These are phyloP conservation scores for Canna indica DNA, from an alignment of 176 grass and related monocot species.

Conservation along the genomic window DNA sequence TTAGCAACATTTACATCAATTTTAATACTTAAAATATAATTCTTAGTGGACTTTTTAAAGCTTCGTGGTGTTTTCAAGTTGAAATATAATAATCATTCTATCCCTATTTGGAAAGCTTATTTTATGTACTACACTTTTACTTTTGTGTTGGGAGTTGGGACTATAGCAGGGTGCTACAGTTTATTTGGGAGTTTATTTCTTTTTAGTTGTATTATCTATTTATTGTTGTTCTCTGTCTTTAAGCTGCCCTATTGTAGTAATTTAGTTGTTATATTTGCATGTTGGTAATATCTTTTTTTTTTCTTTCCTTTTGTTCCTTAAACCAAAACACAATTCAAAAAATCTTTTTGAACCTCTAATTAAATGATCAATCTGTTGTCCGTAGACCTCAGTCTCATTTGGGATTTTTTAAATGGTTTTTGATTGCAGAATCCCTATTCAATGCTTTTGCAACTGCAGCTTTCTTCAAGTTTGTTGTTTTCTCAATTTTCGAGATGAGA, in stretches of 20 bases:
- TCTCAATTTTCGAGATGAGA: conserved; percentile 99
- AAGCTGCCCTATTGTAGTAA: background rate
- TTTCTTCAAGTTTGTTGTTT: conserved; percentile 98
- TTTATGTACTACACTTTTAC: background rate
- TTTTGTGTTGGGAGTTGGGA: too few relatives aligned
- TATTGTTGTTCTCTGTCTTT: background rate
- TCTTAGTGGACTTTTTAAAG: background rate
- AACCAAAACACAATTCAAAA: background rate
- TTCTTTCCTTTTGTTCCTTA: background rate
- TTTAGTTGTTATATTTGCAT: background rate
- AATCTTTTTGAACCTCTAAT: background rate
- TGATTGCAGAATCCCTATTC: conserved; percentile 81
- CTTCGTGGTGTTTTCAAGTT: too few relatives aligned
- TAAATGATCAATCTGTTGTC: background rate
- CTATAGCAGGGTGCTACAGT: too few relatives aligned
- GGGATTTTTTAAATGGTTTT: background rate
- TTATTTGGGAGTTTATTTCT: background rate
- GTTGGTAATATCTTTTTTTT: background rate
- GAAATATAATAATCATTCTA: background rate
- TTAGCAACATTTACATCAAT: too few relatives aligned
- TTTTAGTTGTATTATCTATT: background rate
- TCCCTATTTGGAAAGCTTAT: background rate
- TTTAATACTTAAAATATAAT: too few relatives aligned
- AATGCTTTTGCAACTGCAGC: conserved; percentile 99
- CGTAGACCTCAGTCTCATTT: background rate